Percentiles rank a stretch among this genome's conserved stretches.
Conservation (phyloP, 1,284 basidiomycete genomes). For the Tremellales sp. region DNA sequence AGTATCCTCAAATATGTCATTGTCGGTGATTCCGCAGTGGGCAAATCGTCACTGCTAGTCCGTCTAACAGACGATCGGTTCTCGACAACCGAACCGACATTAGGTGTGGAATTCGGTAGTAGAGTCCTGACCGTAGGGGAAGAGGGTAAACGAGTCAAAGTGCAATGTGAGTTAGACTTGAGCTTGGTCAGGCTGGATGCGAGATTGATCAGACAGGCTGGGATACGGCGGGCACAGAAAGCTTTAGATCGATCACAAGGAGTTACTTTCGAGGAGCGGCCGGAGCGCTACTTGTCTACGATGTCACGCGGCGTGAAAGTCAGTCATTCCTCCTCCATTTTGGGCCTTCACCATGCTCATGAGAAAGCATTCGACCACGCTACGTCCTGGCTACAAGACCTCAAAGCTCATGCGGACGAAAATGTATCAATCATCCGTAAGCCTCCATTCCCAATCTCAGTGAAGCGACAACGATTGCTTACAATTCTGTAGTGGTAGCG, state of each 20-base stretch:
- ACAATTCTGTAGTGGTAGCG: constrained; percentile 30
- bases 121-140: constrained; percentile 34
- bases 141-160: constrained; percentile 40
- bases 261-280: constrained; percentile 95
- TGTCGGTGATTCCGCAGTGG: constrained; percentile 41
- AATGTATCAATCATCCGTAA: constrained; percentile 42
- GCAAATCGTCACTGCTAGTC: constrained; percentile 40
- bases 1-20: constrained; percentile 47
- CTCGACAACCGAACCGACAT: constrained; percentile 35
- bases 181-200: not conserved
- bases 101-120: constrained; percentile 45
- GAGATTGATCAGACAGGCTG: constrained; percentile 27
- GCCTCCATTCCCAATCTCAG: constrained; percentile 2
- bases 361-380: constrained; percentile 41
- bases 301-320: constrained; percentile 71
- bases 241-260: constrained; percentile 66
- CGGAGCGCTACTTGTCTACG: constrained; percentile 87
- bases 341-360: not conserved
- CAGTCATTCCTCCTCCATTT: constrained; percentile 10
- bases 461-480: not conserved
- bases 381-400: constrained; percentile 41
- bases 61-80: constrained; percentile 43
- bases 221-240: constrained; percentile 46
- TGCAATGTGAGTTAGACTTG: constrained; percentile 39
- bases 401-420: constrained; percentile 40